Percentiles rank a stretch among this genome's conserved stretches.
These are phyloP conservation scores for Arxiozyma heterogenica DNA, from an alignment of 1,139 yeast species.

Conservation along the genomic window DNA sequence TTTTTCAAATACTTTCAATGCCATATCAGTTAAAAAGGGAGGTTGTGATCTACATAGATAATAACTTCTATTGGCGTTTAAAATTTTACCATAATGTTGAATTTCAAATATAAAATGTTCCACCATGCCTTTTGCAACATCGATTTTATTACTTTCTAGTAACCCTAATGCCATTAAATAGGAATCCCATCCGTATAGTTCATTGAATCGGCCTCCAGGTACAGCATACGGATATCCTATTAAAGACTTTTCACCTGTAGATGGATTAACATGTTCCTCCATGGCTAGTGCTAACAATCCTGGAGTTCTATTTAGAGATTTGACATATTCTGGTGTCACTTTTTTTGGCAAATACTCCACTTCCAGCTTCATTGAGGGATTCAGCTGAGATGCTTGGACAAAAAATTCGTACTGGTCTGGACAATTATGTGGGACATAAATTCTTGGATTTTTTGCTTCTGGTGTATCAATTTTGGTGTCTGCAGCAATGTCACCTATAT, in stretches of 20 bases:
- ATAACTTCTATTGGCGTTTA: conserved; percentile 91
- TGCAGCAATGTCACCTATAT: conserved; percentile 58
- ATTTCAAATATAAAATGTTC: conserved; percentile 89
- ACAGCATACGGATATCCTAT: conserved; percentile 82
- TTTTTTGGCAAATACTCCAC: conserved; percentile 59
- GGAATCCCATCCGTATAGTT: conserved; percentile 96
- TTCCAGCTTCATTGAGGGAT: conserved; percentile 57
- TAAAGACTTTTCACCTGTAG: conserved; percentile 40
- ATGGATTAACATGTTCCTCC: conserved; percentile 40
- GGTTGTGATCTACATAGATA: conserved; percentile 92
- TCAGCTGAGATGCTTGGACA: conserved; percentile 40
- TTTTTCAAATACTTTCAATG: conserved; percentile 57
- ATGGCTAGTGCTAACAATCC: conserved; percentile 81
- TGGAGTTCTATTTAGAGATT: conserved; percentile 71
- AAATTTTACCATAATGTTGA: conserved; percentile 79
- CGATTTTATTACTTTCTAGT: conserved; percentile 48
- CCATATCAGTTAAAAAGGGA: conserved; percentile 95
- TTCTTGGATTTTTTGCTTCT: conserved; percentile 47
- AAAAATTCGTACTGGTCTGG: conserved; percentile 69
- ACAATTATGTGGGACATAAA: conserved; percentile 68
- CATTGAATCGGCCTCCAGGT: conserved; percentile 96
- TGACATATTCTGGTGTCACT: conserved; percentile 61
- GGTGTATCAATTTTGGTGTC: conserved; percentile 71
- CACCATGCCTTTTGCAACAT: conserved; percentile 83
- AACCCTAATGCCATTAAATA: conserved; percentile 87